Base-by-base conservation (phyloP, 73 alveolate species). In the Paramecium primaurelia region DNA sequence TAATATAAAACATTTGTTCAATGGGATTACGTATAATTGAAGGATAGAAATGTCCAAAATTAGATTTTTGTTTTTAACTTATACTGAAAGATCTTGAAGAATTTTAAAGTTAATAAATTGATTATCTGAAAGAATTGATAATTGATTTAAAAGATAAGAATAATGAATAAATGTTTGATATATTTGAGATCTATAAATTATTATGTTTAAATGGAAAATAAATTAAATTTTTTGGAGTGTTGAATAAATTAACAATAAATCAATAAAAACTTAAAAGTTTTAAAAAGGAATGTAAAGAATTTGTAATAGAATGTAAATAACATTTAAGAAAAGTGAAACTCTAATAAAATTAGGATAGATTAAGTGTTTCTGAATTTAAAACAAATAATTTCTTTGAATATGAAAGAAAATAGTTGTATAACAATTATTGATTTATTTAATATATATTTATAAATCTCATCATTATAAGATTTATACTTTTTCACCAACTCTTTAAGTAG, bases 11-110 rank as follows among this genome's bases (percentile, higher is more conserved):
- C 30, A 80, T 80, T 44, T 80, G 51, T 32, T 49, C 71, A 8
- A 80, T 80, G 75, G 91, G 77, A 80, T 49, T 42, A 14, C 20
- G 91, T 8, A 40, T 80, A 44, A 80, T 80, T 26, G 91, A 80
- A 12, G 91, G 91, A 1, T 80, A 80, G 91, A 80, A 49, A 47
- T 45, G 75, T 80, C 75, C 71, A 26, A 25, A 80, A 22, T 20
- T 80, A 26, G 58, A 26, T 25, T 80, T 44, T 47, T 45, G 71
- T 14, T 80, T 80, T 80, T 6, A 42, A 42, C 45, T 80, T 9
- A 80, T 80, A 11, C 1, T 80, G 14, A 47, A 80, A 80, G 91
- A 80, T 47, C 91, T 80, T 26, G 58, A 26, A 45, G 25, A 80
- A 45, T 47, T 80, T 22, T 42, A 80, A 25, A 44, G 58, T 32